phyloP scores from a whole-genome alignment of 345 rosid genomes.

The Eucalyptus lansdowneana region DNA sequence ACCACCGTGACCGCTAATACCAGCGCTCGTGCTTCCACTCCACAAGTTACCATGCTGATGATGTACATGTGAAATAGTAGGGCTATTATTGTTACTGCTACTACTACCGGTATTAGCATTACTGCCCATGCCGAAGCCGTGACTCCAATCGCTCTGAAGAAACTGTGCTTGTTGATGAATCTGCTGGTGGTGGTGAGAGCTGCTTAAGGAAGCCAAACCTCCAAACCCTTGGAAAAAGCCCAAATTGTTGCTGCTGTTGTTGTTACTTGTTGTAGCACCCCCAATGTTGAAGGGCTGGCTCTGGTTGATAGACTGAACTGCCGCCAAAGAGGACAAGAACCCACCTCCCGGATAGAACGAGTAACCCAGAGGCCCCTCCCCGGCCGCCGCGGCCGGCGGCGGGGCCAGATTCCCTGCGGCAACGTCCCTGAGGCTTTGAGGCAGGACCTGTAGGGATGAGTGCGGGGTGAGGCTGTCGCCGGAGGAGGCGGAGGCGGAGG shows the following conservation, averaged over 20 bases:
- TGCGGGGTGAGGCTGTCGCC: background rate
- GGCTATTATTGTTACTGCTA: background rate
- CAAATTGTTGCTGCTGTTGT: background rate
- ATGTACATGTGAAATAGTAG: background rate
- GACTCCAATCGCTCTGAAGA: background rate
- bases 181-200: background rate
- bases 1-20: background rate
- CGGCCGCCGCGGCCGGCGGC: background rate
- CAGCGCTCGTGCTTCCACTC: background rate
- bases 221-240: background rate
- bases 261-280: background rate
- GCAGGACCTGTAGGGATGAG: background rate
- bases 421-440: background rate
- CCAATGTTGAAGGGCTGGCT: background rate
- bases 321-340: constrained; percentile 17
- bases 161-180: background rate
- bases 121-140: background rate
- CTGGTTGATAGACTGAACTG: background rate
- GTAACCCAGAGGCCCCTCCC: background rate
- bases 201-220: background rate
- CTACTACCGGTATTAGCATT: background rate
- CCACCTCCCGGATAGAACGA: background rate
- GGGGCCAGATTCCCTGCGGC: background rate
- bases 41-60: background rate
- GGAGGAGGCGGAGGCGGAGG: background rate